Percentiles rank a stretch among this genome's conserved stretches.
These are phyloP conservation scores for Hyparrhenia diplandra DNA, from an alignment of 176 grass and related monocot species.

Conservation along the genomic window DNA sequence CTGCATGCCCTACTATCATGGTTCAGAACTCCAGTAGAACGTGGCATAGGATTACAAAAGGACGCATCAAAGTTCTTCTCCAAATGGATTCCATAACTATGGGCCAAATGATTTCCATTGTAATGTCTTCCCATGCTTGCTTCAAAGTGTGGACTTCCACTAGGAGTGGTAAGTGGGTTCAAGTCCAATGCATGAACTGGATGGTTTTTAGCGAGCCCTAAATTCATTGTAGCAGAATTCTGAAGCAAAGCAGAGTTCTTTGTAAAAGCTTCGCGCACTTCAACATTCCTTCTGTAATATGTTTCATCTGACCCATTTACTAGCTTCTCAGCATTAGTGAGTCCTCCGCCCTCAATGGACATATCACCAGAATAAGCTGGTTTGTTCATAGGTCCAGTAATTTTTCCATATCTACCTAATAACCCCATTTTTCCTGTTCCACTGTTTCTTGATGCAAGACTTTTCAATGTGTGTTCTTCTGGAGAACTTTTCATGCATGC, in stretches of 20 bases:
- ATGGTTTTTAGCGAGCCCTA: constrained; percentile 27
- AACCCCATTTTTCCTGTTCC: constrained; percentile 19
- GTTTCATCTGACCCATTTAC: constrained; percentile 19
- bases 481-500: constrained; percentile 10
- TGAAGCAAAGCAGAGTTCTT: constrained; percentile 36
- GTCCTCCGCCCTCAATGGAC: constrained; percentile 25
- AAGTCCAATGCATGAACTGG: background rate
- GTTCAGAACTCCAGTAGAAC: constrained; percentile 30
- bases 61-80: constrained; percentile 40
- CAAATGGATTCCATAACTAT: constrained; percentile 30
- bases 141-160: constrained; percentile 15
- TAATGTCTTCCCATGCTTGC: constrained; percentile 21
- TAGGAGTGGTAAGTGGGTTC: no score
- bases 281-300: constrained; percentile 26
- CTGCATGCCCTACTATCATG: constrained; percentile 19
- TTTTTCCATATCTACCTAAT: constrained; percentile 42
- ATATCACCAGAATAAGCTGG: constrained; percentile 29
- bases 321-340: constrained; percentile 20
- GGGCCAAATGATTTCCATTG: constrained; percentile 38
- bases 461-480: constrained; percentile 29
- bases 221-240: background rate
- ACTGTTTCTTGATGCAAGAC: constrained; percentile 18
- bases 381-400: constrained; percentile 21
- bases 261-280: constrained; percentile 20
- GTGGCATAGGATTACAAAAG: constrained; percentile 16